Evolutionary conservation across 2,329 filamentous ascomycete genomes (phyloP), one percentile per base, ranked within the genome.

Genomic region (Claviceps sp.): DNA sequence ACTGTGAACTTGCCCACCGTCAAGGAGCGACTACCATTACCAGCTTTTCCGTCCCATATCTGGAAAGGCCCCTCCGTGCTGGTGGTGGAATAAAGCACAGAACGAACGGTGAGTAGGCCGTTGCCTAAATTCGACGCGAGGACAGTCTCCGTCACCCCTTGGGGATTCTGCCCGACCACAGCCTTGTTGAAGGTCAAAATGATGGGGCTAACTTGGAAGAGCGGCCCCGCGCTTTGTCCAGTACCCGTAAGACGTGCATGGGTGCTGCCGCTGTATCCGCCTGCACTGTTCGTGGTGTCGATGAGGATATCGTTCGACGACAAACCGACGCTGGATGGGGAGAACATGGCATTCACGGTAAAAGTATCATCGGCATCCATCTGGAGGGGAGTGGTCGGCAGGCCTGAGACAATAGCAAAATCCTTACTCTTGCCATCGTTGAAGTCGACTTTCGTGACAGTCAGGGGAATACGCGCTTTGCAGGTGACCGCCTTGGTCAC

Each of bases 101-200:
- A 61, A 0, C 61, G 60, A 4, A 81, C 66, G 0, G 67, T 69
- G 2, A 81, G 65, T 0, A 61, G 51, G 0, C 65, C 60, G 50
- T 74, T 73, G 29, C 78, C 78, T 5, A 69, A 60, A 55, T 81
- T 81, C 53, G 63, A 64, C 40, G 80, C 62, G 0, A 77, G 61
- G 3, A 75, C 61, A 0, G 68, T 71, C 55, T 78, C 68, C 4
- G 65, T 62, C 1, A 67, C 61, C 1, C 67, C 70, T 2, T 65
- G 62, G 5, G 62, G 51, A 3, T 66, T 63, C 0, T 67, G 59
- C 0, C 72, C 74, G 1, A 71, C 67, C 34, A 80, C 69, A 2
- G 77, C 66, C 9, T 72, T 69, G 3, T 68, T 65, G 56, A 80
- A 81, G 0, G 71, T 69, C 4, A 81, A 56, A 0, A 67, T 67